phyloP scores from a whole-genome alignment of 768 basidiomycete species.

The Mycena rebaudengoi region DNA sequence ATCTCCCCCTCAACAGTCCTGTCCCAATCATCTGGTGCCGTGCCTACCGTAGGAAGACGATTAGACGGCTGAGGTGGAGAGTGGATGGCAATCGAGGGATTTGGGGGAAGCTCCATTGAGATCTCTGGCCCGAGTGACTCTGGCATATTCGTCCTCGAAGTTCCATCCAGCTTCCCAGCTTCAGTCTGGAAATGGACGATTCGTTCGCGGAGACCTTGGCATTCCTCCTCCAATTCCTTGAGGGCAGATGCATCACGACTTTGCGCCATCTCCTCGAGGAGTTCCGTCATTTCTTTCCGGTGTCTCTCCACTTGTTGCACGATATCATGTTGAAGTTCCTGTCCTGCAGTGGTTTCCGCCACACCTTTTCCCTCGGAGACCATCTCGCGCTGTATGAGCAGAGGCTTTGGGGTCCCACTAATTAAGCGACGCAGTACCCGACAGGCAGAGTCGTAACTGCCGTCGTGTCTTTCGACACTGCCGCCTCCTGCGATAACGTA shows the following conservation, averaged over 20 bases:
- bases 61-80: too few species aligned
- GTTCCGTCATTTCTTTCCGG: not conserved
- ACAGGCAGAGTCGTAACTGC: constrained; percentile 45
- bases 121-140: too few species aligned
- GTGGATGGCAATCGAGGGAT: not conserved
- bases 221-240: not conserved
- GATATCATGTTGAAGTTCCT: not conserved
- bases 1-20: too few species aligned
- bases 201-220: not conserved
- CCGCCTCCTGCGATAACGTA: constrained; percentile 51
- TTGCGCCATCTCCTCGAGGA: not conserved
- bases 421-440: constrained; percentile 45
- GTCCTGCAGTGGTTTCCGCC: not conserved
- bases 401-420: constrained; percentile 7
- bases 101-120: not conserved
- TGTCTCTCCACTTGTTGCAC: not conserved
- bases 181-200: not conserved
- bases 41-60: too few species aligned
- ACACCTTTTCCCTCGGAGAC: constrained; percentile 29
- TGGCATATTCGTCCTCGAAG: too few species aligned
- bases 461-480: constrained; percentile 43
- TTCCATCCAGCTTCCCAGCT: not conserved
- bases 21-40: too few species aligned
- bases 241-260: not conserved
- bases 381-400: constrained; percentile 36